Evolutionary conservation across 345 rosid genomes (phyloP).

Genomic region (Xanthoceras sorbifolium): DNA sequence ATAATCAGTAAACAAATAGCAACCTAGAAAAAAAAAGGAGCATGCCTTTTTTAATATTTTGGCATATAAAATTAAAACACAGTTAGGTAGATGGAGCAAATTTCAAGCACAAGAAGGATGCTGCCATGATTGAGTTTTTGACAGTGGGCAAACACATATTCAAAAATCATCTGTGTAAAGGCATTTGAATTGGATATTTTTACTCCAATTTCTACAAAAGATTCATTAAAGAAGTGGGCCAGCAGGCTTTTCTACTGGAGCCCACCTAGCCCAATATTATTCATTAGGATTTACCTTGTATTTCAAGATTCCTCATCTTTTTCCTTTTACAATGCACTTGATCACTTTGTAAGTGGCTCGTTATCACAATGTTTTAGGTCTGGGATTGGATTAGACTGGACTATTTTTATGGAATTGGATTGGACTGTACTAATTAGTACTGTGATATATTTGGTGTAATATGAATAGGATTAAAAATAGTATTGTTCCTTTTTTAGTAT

Average conservation of each 20-base stretch:
- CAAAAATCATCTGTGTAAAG: neutral
- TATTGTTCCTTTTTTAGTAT: too few relatives aligned
- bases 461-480: too few relatives aligned
- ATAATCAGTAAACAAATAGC: neutral
- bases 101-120: conserved; percentile 13
- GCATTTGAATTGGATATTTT: neutral
- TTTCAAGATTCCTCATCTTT: conserved; percentile 11
- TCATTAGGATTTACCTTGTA: neutral
- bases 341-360: too few relatives aligned
- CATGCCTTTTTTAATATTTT: neutral
- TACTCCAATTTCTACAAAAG: neutral
- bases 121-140: conserved; percentile 12
- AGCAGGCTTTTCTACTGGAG: neutral
- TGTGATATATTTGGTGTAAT: too few relatives aligned
- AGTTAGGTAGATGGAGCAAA: conserved; percentile 24
- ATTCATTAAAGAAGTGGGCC: neutral
- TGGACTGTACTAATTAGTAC: too few relatives aligned
- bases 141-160: neutral
- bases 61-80: neutral
- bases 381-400: too few relatives aligned
- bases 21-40: neutral
- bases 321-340: neutral
- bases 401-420: too few relatives aligned
- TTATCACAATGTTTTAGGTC: too few relatives aligned
- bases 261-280: neutral